Evolutionary conservation across 345 rosid genomes (phyloP).

Genomic region (Aquilaria sinensis): DNA sequence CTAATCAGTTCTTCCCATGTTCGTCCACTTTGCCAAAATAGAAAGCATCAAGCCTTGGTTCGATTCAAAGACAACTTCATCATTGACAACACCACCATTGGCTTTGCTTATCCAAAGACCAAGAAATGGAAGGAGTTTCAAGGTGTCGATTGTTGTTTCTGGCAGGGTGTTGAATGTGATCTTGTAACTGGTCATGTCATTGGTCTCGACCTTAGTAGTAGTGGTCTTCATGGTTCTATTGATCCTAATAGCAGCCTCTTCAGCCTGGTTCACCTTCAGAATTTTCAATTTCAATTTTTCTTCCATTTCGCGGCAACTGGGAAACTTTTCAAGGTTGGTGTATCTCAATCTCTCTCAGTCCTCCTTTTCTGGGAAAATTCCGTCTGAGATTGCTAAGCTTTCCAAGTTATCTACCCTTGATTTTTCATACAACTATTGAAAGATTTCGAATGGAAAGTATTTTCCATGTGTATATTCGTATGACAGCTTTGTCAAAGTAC

Average conservation of each 20-base stretch:
- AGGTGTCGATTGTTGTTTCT: constrained; percentile 4
- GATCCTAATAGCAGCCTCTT: constrained; percentile 16
- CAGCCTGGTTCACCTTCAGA: constrained; percentile 9
- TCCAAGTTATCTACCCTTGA: constrained; percentile 16
- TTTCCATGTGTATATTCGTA: no score
- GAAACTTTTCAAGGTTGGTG: not conserved
- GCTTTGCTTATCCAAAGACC: constrained; percentile 4
- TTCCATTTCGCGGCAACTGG: constrained; percentile 2
- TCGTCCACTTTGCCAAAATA: not conserved
- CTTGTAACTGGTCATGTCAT: constrained; percentile 11
- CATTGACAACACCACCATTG: not conserved
- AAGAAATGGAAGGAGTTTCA: not conserved
- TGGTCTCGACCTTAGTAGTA: constrained; percentile 11
- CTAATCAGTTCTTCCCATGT: no score
- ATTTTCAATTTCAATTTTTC: constrained; percentile 2
- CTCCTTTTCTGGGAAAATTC: constrained; percentile 11
- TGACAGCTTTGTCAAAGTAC: no score
- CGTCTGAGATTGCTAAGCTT: constrained; percentile 9
- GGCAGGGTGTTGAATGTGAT: constrained; percentile 12
- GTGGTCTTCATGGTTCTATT: constrained; percentile 12
- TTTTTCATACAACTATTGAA: not conserved
- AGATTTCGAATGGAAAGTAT: no score
- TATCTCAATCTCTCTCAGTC: constrained; percentile 6
- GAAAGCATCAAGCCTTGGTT: constrained; percentile 4
- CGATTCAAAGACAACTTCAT: constrained; percentile 3